Evolutionary conservation across 2,329 filamentous ascomycete species (phyloP), one percentile per base, ranked within the genome.

Genomic region (Pseudonectria foliicola): DNA sequence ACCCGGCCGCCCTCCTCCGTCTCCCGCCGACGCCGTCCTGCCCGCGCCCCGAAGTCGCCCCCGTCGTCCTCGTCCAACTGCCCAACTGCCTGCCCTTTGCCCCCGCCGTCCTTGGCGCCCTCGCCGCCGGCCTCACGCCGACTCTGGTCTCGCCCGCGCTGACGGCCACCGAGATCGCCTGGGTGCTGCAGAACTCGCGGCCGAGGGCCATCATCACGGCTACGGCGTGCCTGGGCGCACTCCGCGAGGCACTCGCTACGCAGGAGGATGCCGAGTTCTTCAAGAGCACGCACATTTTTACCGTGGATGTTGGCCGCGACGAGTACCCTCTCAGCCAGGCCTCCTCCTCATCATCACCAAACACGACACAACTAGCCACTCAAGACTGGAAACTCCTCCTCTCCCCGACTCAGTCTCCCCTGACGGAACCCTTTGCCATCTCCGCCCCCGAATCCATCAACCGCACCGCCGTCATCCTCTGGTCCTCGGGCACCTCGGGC

Each of bases 401-500:
- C n/a, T 62, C 61, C 4, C 75, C 73, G 40, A 48, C 53, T 10
- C 13, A 38, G n/a, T 24, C 15, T n/a, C 29, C 80, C 71, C 70
- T 63, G 68, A 13, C 53, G 62, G 18, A 57, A 46, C 13, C 60
- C 56, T 53, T 55, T 2, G 56, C 62, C 10, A 64, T 71, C 39
- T 50, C 49, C 1, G 28, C 48, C 8, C 39, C 44, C 15, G 54
- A 47, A 10, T 43, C 54, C 1, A 12, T 28, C 5, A 80, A 80
- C 46, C 85, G 85, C 53, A 80, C 75, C 3, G 63, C 62, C 27
- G 47, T 66, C 2, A 63, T 67, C 31, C 55, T 67, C 33, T 67
- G 63, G 63, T 66, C 63, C 0, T 77, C 71, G 1, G 73, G 82
- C 10, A 85, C 80, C 0, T 88, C 84, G 0, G 84, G 84, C 2